These are phyloP conservation scores for Magnusiomyces starmeri DNA, from an alignment of 1,139 yeast species.

Conservation along the genomic window DNA sequence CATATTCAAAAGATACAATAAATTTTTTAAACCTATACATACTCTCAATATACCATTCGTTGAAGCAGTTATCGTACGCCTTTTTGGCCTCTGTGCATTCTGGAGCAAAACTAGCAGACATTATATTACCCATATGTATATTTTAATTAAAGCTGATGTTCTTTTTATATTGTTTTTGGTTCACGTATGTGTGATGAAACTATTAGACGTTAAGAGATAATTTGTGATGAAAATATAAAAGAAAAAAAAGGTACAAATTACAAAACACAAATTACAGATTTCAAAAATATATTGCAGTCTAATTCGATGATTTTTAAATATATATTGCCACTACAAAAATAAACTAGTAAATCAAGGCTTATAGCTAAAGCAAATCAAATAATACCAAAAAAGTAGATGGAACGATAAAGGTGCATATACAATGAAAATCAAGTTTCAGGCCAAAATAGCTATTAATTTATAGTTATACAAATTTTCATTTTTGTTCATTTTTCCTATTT, in stretches of 20 bases:
- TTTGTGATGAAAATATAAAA: neutral
- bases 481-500: neutral
- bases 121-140: constrained; percentile 35
- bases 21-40: too few species aligned
- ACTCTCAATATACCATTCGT: constrained; percentile 91
- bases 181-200: too few species aligned
- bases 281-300: too few species aligned
- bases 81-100: constrained; percentile 86
- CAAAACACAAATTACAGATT: too few species aligned
- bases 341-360: neutral
- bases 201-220: too few species aligned
- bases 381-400: neutral
- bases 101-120: constrained; percentile 95
- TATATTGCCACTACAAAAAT: neutral
- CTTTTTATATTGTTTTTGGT: neutral
- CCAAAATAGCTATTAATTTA: neutral
- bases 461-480: neutral
- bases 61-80: constrained; percentile 86
- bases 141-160: too few species aligned
- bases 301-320: too few species aligned
- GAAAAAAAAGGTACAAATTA: neutral
- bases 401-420: neutral
- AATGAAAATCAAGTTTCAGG: neutral
- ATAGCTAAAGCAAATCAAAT: neutral
- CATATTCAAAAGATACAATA: too few species aligned